These are phyloP conservation scores for Canavalia gladiata DNA, from an alignment of 306 rosid genomes.

Conservation along the genomic window DNA sequence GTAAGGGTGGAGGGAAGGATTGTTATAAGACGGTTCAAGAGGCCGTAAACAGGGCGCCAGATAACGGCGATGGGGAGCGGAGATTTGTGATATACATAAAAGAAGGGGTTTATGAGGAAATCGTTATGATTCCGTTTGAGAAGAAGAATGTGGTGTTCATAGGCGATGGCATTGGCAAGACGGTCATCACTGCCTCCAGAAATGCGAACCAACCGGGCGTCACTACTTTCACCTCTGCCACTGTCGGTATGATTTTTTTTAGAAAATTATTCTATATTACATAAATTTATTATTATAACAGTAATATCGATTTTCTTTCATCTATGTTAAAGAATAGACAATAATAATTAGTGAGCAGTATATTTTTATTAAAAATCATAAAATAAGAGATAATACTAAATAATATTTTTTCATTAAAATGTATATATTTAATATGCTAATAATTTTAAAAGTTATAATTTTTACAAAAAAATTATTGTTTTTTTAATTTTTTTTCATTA, in stretches of 20 bases:
- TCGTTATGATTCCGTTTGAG: conserved; percentile 70
- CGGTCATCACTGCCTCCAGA: conserved; percentile 73
- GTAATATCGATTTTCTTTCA: too few species aligned
- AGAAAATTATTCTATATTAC: background rate
- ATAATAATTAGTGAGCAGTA: too few species aligned
- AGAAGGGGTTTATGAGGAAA: conserved; percentile 83
- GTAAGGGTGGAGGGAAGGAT: conserved; percentile 54
- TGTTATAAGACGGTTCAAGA: conserved; percentile 75
- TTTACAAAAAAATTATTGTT: too few species aligned
- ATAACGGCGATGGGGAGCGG: conserved; percentile 29
- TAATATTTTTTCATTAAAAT: too few species aligned
- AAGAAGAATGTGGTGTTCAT: conserved; percentile 77
- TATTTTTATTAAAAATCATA: too few species aligned
- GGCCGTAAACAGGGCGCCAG: conserved; percentile 75
- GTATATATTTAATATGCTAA: too few species aligned
- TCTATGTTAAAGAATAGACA: too few species aligned
- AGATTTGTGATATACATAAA: conserved; percentile 74
- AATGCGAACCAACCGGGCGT: conserved; percentile 69
- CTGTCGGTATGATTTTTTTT: conserved; percentile 63
- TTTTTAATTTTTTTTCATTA: too few species aligned
- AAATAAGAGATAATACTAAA: too few species aligned
- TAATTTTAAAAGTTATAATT: too few species aligned
- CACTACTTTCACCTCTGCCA: conserved; percentile 75
- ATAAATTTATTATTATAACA: too few species aligned
- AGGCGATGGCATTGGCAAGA: conserved; percentile 84